Evolutionary conservation across 371 early-diverging fungal species (phyloP).

Genomic region (Lichtheimia hyalospora): DNA sequence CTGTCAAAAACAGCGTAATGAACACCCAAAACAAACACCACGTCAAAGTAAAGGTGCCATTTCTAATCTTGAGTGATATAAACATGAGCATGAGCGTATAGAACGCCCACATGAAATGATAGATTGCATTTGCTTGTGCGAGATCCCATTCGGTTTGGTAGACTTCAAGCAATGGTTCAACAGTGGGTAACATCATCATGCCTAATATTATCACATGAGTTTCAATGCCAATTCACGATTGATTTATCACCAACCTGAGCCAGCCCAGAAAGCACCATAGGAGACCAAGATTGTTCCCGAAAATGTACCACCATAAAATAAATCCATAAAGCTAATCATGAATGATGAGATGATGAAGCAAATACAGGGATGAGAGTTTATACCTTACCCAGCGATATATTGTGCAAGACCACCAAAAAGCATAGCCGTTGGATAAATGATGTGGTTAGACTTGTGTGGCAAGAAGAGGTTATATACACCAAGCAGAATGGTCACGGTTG

Average conservation of each 20-base stretch:
- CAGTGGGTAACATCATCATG: conserved; percentile 34
- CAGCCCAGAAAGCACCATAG: conserved; percentile 32
- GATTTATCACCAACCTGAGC: neutral
- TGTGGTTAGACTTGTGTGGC: conserved; percentile 19
- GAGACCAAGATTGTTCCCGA: conserved; percentile 33
- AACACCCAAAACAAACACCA: conserved; percentile 22
- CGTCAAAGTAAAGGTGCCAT: conserved; percentile 30
- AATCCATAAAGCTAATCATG: conserved; percentile 12
- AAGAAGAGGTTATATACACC: conserved; percentile 16
- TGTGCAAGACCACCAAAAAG: conserved; percentile 34
- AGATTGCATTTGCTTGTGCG: conserved; percentile 30
- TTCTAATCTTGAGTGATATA: conserved; percentile 33
- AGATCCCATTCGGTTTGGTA: conserved; percentile 26
- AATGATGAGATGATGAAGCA: neutral
- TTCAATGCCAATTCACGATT: too few species aligned
- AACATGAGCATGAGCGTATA: conserved; percentile 43
- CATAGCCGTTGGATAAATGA: conserved; percentile 21
- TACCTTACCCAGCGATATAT: conserved; percentile 19
- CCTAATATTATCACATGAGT: neutral
- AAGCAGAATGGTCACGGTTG: conserved; percentile 22
- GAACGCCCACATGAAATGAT: conserved; percentile 40
- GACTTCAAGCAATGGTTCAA: conserved; percentile 23
- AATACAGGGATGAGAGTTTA: neutral
- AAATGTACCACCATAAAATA: conserved; percentile 19
- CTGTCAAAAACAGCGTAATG: conserved; percentile 7